Conservation (phyloP, 1,139 yeast genomes). For the Magnusiomyces sp. region DNA sequence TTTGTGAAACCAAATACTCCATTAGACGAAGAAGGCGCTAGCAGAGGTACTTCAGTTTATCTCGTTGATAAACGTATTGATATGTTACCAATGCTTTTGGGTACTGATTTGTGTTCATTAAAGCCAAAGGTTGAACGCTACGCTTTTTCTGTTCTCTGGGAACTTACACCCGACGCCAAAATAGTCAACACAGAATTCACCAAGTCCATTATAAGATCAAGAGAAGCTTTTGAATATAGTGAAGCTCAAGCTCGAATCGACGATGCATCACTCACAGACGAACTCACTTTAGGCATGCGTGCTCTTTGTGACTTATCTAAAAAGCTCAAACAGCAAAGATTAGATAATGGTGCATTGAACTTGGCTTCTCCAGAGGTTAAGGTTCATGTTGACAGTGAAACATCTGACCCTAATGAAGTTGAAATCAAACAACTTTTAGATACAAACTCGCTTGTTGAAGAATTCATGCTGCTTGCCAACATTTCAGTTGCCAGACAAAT, state of each 20-base stretch:
- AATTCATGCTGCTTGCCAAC: constrained; percentile 95
- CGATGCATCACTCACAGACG: constrained; percentile 68
- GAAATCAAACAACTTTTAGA: constrained; percentile 82
- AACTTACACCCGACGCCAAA: constrained; percentile 75
- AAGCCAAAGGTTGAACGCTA: constrained; percentile 93
- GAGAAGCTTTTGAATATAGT: constrained; percentile 93
- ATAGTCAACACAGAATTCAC: constrained; percentile 75
- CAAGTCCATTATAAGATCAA: constrained; percentile 82
- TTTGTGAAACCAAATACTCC: constrained; percentile 92
- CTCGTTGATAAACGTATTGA: constrained; percentile 98
- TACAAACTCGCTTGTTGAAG: constrained; percentile 94
- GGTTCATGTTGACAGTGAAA: constrained; percentile 94
- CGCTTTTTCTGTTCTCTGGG: constrained; percentile 96
- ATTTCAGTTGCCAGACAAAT: constrained; percentile 92
- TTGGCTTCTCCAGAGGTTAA: constrained; percentile 97
- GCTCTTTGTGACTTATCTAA: constrained; percentile 68
- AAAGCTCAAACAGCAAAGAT: constrained; percentile 71
- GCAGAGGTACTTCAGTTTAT: constrained; percentile 95
- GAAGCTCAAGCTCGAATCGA: constrained; percentile 89
- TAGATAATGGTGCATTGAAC: constrained; percentile 94
- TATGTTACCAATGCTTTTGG: constrained; percentile 93
- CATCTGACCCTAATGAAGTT: constrained; percentile 93
- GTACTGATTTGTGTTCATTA: constrained; percentile 92
- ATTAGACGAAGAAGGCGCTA: constrained; percentile 90
- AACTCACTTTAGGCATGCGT: constrained; percentile 83